Evolutionary conservation across 805 yeast species (phyloP).

Genomic region (Saccharomycopsis synnaedendra): DNA sequence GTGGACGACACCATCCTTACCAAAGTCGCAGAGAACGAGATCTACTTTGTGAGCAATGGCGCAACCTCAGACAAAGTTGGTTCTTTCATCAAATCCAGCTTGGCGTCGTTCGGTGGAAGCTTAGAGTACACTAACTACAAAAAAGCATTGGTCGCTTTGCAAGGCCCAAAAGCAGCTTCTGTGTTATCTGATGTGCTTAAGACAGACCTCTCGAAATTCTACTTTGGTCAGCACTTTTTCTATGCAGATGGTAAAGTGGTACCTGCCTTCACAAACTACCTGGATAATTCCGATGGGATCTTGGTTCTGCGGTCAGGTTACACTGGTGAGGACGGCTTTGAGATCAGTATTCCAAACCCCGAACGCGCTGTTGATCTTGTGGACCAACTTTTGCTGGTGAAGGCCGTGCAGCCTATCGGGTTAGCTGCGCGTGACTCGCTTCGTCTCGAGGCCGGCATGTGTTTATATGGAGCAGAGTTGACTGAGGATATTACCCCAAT

Average conservation of each 20-base stretch:
- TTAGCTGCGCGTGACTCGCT: constrained; percentile 97
- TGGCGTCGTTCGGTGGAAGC: constrained; percentile 24
- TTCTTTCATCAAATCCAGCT: constrained; percentile 45
- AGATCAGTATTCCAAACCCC: constrained; percentile 60
- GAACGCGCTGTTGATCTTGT: constrained; percentile 51
- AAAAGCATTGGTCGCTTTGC: constrained; percentile 70
- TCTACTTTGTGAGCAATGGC: constrained; percentile 90
- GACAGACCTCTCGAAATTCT: constrained; percentile 45
- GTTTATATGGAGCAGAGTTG: constrained; percentile 90
- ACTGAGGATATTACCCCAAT: constrained; percentile 73
- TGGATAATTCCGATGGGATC: constrained; percentile 29
- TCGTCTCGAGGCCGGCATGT: constrained; percentile 96
- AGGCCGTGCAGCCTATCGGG: constrained; percentile 73
- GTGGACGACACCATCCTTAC: constrained; percentile 88
- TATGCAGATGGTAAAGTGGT: constrained; percentile 21
- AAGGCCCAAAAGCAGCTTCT: constrained; percentile 79
- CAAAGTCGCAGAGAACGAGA: constrained; percentile 48
- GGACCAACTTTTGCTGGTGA: constrained; percentile 40
- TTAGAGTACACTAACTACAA: constrained; percentile 21
- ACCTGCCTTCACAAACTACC: constrained; percentile 24
- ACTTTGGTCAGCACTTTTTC: constrained; percentile 62
- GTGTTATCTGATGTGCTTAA: constrained; percentile 54
- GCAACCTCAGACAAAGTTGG: constrained; percentile 83
- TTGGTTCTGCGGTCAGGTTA: constrained; percentile 94
- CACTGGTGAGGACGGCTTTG: constrained; percentile 98